phyloP scores from a whole-genome alignment of 129 eudicot species.

The Centella asiatica region DNA sequence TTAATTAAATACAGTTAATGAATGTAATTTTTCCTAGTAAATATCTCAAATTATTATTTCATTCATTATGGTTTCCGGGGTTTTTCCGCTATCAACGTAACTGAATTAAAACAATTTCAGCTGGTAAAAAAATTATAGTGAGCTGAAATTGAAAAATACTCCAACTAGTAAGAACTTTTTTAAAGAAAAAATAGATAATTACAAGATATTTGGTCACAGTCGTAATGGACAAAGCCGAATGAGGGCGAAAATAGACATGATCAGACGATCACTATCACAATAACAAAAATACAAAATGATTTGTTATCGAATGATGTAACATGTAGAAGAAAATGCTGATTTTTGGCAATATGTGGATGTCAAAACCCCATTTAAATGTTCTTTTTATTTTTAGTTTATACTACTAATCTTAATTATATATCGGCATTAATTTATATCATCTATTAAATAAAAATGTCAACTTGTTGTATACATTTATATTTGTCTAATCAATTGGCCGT shows the following conservation, averaged over 20 bases:
- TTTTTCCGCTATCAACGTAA: no score
- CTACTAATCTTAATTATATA: background rate
- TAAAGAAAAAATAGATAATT: background rate
- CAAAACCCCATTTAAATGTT: background rate
- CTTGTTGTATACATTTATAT: background rate
- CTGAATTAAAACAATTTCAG: no score
- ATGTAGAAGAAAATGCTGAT: background rate
- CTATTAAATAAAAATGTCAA: background rate
- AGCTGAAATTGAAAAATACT: background rate
- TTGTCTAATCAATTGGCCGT: background rate
- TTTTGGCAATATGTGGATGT: background rate
- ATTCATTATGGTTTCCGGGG: no score
- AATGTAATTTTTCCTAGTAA: no score
- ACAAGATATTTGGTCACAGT: background rate
- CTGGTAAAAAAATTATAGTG: background rate
- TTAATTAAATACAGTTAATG: no score
- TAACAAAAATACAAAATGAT: background rate
- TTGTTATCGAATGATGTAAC: slow-evolving; percentile 1
- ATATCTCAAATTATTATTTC: no score
- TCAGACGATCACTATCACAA: background rate
- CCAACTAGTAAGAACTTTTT: no score
- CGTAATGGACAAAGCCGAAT: background rate
- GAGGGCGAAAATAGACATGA: background rate
- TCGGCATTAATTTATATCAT: slow-evolving; percentile 6
- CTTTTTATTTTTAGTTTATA: background rate